Evolutionary conservation across 257 asterid species (phyloP), one percentile per base, ranked within the genome.

Genomic region (Galeopsis tetrahit): DNA sequence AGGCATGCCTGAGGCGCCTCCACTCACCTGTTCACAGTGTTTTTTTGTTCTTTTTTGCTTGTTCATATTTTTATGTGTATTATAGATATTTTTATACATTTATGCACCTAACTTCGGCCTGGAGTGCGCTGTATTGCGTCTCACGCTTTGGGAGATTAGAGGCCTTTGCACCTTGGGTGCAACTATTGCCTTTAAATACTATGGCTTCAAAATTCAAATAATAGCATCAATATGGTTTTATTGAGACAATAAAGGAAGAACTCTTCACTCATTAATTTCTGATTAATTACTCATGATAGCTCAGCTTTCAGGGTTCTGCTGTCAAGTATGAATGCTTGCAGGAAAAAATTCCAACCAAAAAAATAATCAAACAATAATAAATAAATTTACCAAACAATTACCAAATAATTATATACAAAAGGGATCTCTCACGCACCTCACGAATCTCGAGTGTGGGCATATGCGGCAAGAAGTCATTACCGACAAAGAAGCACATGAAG

Each of bases 381-480:
- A 40, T 31, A 28, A 51, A 14, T 9, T 35, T 43, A 57, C 5
- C 2, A 56, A 69, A 42, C 44, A 60, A 66, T 6, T 11, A 34
- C 36, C 40, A 72, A 75, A 75, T 35, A 79, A 76, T 68, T 11
- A 69, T 33, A 14, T 32, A 73, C 46, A 43, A 49, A 8, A 36
- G 75, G 8, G 43, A 67, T 49, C 71, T 48, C 15, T 10, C 69
- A 79, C 93, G 77, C 40, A 92, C 99, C 98, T 95, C 99, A 35
- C 98, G 98, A 56, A 91, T 95, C 94, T 94, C 99, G 51, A 94
- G 96, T 32, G 99, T 94, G 46, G 99, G 99, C 99, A 94, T 94
- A 79, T 94, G 99, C 4, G 99, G 99, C 87, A 94, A 81, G 75
- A 94, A 94, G 79, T 94, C 99, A 74, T 94, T 94, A 77, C 99